A percentile compares a stretch with the other conserved stretches of the same genome.
phyloP scores from a whole-genome alignment of 148 eudicot species.

The Euryodendron excelsum region DNA sequence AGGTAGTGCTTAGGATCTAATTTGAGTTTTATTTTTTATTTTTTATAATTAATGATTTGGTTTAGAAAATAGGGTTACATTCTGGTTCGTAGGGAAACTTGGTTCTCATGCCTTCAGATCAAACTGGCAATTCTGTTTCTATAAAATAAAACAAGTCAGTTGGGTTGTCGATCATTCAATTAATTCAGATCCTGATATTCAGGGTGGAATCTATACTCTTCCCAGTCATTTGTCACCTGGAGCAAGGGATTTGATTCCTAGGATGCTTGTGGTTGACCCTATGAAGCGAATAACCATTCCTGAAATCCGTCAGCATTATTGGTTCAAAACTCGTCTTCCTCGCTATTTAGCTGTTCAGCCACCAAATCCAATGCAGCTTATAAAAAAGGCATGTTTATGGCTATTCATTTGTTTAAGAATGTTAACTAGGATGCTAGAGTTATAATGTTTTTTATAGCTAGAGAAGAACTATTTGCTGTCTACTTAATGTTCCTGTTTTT shows the following conservation, averaged over 20 bases:
- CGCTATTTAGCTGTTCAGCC: slow-evolving; percentile 40
- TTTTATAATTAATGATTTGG: background rate
- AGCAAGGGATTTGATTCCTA: slow-evolving; percentile 42
- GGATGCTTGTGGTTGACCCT: slow-evolving; percentile 44
- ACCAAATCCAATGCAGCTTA: slow-evolving; percentile 44
- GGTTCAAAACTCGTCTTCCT: slow-evolving; percentile 40
- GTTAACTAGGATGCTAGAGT: background rate
- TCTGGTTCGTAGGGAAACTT: background rate
- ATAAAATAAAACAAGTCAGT: background rate
- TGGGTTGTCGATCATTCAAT: slow-evolving; percentile 5
- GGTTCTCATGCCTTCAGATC: background rate
- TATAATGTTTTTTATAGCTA: background rate
- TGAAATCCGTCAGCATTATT: slow-evolving; percentile 35
- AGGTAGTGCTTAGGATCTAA: slow-evolving; percentile 23
- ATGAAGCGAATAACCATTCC: slow-evolving; percentile 41
- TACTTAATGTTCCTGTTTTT: background rate
- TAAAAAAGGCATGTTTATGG: slow-evolving; percentile 23
- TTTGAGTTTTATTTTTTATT: no score
- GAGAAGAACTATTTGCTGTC: background rate
- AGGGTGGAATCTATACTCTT: slow-evolving; percentile 41
- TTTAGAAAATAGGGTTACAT: background rate
- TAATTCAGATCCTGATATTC: slow-evolving; percentile 8
- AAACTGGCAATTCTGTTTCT: background rate
- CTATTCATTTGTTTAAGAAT: background rate
- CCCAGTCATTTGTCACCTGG: slow-evolving; percentile 40